Conservation (phyloP, 202 grass and related monocot species). For the Schoenoplectus tabernaemontani region DNA sequence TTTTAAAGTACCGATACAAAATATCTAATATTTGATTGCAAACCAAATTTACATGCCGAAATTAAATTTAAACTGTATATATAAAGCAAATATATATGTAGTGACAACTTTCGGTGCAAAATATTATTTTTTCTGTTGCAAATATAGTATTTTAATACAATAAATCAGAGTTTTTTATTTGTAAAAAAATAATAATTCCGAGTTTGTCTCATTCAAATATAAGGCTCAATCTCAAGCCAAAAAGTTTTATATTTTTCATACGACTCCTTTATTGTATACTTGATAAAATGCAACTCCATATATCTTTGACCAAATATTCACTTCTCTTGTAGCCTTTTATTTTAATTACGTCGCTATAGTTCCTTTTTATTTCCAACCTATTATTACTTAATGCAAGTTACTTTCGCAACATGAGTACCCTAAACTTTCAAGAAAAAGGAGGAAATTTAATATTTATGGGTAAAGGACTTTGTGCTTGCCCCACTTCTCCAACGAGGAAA, state of each 20-base stretch:
- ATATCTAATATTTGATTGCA: background rate
- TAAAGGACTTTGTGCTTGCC: background rate
- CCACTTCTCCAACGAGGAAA: slow-evolving; percentile 1
- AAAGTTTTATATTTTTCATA: background rate
- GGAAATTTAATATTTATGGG: background rate
- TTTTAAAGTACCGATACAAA: background rate
- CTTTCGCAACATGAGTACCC: background rate
- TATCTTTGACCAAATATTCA: too few species aligned
- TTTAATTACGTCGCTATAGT: background rate
- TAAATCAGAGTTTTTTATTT: background rate
- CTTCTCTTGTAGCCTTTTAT: background rate
- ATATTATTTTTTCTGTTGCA: too few species aligned
- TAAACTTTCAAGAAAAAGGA: background rate
- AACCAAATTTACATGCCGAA: background rate
- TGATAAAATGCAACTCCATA: background rate
- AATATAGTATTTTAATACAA: too few species aligned
- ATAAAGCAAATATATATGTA: too few species aligned
- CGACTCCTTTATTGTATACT: background rate
- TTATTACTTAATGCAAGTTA: background rate
- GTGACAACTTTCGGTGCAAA: too few species aligned
- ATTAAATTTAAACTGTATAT: too few species aligned
- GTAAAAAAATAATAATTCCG: too few species aligned
- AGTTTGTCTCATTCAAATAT: too few species aligned
- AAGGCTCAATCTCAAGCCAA: too few species aligned
- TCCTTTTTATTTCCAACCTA: background rate